A percentile compares a stretch with the other conserved stretches of the same genome.
These are phyloP conservation scores for Gardenia jasminoides DNA, from an alignment of 257 asterid genomes.

Conservation along the genomic window DNA sequence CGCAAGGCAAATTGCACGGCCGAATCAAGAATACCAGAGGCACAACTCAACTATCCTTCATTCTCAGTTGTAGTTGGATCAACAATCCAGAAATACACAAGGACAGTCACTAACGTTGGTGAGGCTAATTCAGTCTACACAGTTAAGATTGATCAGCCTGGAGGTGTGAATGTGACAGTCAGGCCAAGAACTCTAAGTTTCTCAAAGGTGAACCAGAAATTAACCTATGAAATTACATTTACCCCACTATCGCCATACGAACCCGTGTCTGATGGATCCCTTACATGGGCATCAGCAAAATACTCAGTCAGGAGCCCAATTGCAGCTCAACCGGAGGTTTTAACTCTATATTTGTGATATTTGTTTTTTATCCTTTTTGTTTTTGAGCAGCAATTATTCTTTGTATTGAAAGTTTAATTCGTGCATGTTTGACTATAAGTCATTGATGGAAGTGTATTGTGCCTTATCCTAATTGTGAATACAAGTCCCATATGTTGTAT, in stretches of 20 bases:
- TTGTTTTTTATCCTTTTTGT: background rate
- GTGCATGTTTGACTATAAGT: background rate
- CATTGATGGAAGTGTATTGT: background rate
- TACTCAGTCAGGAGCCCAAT: conserved; percentile 17
- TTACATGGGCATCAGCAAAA: conserved; percentile 13
- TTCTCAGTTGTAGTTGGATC: background rate
- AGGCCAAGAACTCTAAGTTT: conserved; percentile 6
- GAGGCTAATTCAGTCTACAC: conserved; percentile 7
- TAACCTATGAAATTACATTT: conserved; percentile 15
- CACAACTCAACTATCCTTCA: conserved; percentile 19
- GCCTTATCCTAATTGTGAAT: too few relatives aligned
- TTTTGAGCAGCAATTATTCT: background rate
- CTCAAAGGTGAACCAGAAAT: conserved; percentile 1
- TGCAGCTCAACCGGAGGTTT: background rate
- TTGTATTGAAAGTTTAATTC: too few relatives aligned
- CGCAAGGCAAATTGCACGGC: conserved; percentile 2
- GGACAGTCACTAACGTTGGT: conserved; percentile 18
- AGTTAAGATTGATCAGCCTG: background rate
- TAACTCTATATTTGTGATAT: too few relatives aligned
- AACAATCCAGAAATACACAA: conserved; percentile 3
- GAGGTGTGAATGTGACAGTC: background rate
- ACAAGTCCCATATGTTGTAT: too few relatives aligned
- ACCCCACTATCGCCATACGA: background rate
- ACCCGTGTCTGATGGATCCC: background rate
- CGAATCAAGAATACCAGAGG: background rate